Evolutionary conservation across 345 rosid species (phyloP).

Genomic region (Ceriops decandra): DNA sequence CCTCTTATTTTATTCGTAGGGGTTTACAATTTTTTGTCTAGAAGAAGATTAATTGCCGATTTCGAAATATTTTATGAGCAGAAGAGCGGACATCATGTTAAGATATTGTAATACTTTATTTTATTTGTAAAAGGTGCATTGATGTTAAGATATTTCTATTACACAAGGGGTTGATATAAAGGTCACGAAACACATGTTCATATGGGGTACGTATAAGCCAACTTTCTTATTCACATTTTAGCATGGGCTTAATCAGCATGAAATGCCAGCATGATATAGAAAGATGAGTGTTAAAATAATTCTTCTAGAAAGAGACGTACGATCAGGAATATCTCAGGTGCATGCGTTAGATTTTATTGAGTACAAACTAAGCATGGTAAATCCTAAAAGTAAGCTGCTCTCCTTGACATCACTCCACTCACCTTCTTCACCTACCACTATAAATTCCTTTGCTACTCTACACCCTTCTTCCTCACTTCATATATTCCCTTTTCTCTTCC

Average conservation of each 20-base stretch:
- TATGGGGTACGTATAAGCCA: conserved; percentile 31
- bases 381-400: conserved; percentile 52
- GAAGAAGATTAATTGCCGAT: too few relatives aligned
- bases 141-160: too few relatives aligned
- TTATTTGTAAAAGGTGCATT: too few relatives aligned
- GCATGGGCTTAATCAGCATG: conserved; percentile 7
- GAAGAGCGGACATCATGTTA: too few relatives aligned
- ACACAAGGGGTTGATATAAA: too few relatives aligned
- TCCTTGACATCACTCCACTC: conserved; percentile 63
- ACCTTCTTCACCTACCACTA: conserved; percentile 39
- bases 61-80: too few relatives aligned
- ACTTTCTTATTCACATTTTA: conserved; percentile 24
- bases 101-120: too few relatives aligned
- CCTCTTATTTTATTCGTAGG: too few relatives aligned
- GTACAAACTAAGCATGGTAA: conserved; percentile 56
- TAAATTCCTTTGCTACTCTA: conserved; percentile 29
- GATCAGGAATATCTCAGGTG: conserved; percentile 37
- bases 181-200: too few relatives aligned
- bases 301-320: conserved; percentile 14
- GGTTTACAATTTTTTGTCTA: too few relatives aligned
- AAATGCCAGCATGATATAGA: conserved; percentile 27
- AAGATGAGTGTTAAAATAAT: conserved; percentile 17
- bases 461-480: conserved; percentile 11
- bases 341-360: conserved; percentile 48
- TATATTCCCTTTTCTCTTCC: neutral